Conservation (phyloP, 441 rosid species). For the Eutrema salsugineum region DNA sequence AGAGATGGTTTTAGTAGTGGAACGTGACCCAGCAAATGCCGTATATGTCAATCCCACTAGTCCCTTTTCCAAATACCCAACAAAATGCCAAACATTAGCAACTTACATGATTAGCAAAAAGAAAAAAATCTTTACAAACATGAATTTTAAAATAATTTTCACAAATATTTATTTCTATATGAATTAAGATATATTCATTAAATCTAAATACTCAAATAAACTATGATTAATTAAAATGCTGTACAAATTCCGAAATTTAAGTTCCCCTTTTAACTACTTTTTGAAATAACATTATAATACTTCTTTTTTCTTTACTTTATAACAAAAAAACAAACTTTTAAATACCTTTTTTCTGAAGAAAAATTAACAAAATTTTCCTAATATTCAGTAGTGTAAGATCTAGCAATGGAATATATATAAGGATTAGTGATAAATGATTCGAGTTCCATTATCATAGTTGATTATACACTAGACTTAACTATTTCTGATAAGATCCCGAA, state of each 20-base stretch:
- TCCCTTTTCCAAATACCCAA: constrained; percentile 45
- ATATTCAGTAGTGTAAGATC: neutral
- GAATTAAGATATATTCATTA: neutral
- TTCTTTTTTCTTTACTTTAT: too few species aligned
- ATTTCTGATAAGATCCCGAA: constrained; percentile 16
- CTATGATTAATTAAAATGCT: neutral
- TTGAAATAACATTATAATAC: too few species aligned
- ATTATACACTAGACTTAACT: constrained; percentile 14
- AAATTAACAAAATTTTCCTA: neutral
- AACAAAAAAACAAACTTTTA: neutral
- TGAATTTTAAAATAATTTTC: neutral
- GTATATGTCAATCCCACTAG: constrained; percentile 76
- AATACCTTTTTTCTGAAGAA: neutral
- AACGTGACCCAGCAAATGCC: constrained; percentile 49
- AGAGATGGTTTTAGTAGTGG: constrained; percentile 39
- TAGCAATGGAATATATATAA: neutral
- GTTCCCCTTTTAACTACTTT: neutral
- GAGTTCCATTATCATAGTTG: constrained; percentile 27
- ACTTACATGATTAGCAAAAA: neutral
- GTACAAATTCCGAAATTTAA: neutral
- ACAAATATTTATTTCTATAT: neutral
- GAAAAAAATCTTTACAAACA: neutral
- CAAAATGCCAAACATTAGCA: neutral
- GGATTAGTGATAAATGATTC: constrained; percentile 20
- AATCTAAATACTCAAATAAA: neutral